Base-by-base conservation (phyloP, 441 rosid genomes). In the Arabidopsis hybrid region DNA sequence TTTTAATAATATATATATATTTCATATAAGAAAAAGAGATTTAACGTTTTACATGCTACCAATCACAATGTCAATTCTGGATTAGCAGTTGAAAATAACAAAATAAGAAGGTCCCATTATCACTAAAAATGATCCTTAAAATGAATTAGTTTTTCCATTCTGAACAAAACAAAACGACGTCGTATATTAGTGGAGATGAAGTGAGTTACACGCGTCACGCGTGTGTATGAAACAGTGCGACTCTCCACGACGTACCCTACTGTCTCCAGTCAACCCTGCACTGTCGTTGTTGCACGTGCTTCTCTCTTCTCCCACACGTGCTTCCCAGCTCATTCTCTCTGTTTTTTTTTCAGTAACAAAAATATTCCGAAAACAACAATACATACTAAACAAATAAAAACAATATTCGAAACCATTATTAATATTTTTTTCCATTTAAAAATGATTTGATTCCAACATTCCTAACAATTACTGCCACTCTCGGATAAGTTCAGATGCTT, bases 251-350 rank as follows among this genome's bases (percentile, higher is more conserved):
- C 26, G 26, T 21, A 52, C 69, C 63, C 51, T n/a, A 53, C 53
- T 75, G 79, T 75, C 74, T 69, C 79, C 79, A 8, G 79, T 75
- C 79, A 69, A 75, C 79, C 74, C 79, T 75, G 74, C 71, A 75
- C 40, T 62, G 79, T 75, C 79, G 69, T 75, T 75, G 65, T 75
- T 63, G 71, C 73, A 67, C 73, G 78, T 67, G 78, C 78, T 74
- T 66, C 67, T 59, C 67, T 66, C 57, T 45, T 29, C 43, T 65
- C 60, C 6, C 65, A 9, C 78, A 68, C 78, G 78, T 75, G 70
- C 79, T 69, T 75, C 79, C 65, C 79, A 75, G 70, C 75, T 75
- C 79, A 75, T 62, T 60, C 56, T 38, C 65, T 18, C 57, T 60
- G 50, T 64, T 35, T 56, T 63, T 40, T 13, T 26, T 64, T 21